Percentiles rank a stretch among this genome's conserved stretches.
These are phyloP conservation scores for Angomonas ambiguus DNA, from an alignment of 208 protist genomes.

Conservation along the genomic window DNA sequence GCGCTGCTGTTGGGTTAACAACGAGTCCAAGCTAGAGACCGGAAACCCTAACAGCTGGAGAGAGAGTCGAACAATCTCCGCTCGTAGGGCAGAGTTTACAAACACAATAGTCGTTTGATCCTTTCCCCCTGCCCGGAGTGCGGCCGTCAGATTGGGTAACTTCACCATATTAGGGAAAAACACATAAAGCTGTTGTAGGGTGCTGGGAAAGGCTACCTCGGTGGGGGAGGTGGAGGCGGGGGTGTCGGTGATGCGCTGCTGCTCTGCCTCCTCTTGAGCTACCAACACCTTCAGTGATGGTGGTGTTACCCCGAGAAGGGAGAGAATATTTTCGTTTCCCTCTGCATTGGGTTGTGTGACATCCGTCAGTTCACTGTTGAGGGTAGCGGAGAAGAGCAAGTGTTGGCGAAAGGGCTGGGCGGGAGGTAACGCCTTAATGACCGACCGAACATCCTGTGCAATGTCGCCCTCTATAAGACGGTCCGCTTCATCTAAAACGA, in stretches of 20 bases:
- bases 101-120: slow-evolving; percentile 83
- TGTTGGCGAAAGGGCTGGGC: slow-evolving; percentile 32
- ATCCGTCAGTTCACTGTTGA: slow-evolving; percentile 51
- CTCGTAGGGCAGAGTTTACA: slow-evolving; percentile 76
- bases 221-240: slow-evolving; percentile 1
- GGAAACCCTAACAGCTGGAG: slow-evolving; percentile 93
- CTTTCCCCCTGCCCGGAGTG: slow-evolving; percentile 47
- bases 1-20: slow-evolving; percentile 96
- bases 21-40: slow-evolving; percentile 96
- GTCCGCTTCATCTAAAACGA: slow-evolving; percentile 88
- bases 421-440: slow-evolving; percentile 38
- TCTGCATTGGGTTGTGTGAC: neutral
- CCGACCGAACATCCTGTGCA: slow-evolving; percentile 32
- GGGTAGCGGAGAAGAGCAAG: slow-evolving; percentile 78
- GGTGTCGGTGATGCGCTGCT: neutral
- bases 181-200: slow-evolving; percentile 54
- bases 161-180: slow-evolving; percentile 86
- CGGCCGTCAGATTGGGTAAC: slow-evolving; percentile 69
- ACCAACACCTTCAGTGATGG: slow-evolving; percentile 21
- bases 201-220: slow-evolving; percentile 25
- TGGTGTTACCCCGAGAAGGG: slow-evolving; percentile 37
- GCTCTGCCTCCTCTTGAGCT: slow-evolving; percentile 6
- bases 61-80: slow-evolving; percentile 79
- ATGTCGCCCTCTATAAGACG: slow-evolving; percentile 76
- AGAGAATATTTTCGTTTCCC: slow-evolving; percentile 18